These are phyloP conservation scores for Silene coronaria DNA, from an alignment of 179 eudicot genomes.

Conservation along the genomic window DNA sequence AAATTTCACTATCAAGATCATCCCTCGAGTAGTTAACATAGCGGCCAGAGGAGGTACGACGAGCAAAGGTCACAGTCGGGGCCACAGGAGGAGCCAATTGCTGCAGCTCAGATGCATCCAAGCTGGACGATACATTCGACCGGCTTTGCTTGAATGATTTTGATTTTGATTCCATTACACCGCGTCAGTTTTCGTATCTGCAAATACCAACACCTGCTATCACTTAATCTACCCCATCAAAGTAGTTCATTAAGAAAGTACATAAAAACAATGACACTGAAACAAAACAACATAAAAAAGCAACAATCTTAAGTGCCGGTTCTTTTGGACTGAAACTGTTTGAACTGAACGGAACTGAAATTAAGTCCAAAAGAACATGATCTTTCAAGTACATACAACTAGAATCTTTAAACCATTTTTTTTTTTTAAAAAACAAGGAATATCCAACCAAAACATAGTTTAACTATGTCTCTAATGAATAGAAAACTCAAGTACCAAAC, in stretches of 20 bases:
- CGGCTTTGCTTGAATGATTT: conserved; percentile 58
- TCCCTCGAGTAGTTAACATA: conserved; percentile 62
- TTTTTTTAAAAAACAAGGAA: not conserved
- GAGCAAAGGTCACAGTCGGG: conserved; percentile 50
- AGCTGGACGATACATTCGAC: conserved; percentile 39
- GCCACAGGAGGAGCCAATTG: conserved; percentile 51
- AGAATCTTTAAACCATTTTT: not conserved
- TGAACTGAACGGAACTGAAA: too few relatives aligned
- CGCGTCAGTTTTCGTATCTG: conserved; percentile 16
- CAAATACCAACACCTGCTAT: not conserved
- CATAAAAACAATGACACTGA: not conserved
- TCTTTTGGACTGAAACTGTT: not conserved
- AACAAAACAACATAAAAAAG: not conserved
- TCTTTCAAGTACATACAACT: not conserved
- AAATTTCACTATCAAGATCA: conserved; percentile 69
- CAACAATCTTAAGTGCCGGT: not conserved
- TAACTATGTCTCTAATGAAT: not conserved
- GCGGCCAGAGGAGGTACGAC: conserved; percentile 66
- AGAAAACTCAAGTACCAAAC: not conserved
- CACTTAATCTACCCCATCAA: not conserved
- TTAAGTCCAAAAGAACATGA: not conserved
- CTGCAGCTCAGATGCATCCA: conserved; percentile 52
- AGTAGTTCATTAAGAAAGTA: not conserved
- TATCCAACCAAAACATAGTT: not conserved
- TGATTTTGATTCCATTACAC: conserved; percentile 50